Evolutionary conservation across 495 filamentous ascomycete species (phyloP).

Genomic region (Glutinoglossum americanum): DNA sequence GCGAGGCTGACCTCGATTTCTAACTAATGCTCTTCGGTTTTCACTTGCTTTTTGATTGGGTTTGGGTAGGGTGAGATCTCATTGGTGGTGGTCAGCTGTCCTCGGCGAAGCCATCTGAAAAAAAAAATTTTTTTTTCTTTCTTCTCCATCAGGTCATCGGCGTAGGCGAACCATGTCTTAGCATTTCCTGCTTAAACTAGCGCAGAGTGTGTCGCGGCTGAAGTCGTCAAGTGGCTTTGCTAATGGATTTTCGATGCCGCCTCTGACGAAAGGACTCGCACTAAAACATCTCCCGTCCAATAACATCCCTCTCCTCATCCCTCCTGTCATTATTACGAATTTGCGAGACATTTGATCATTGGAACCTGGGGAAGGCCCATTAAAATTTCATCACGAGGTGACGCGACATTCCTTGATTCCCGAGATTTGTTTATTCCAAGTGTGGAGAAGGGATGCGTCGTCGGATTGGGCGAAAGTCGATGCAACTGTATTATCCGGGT

Average conservation of each 20-base stretch:
- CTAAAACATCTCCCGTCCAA: background rate
- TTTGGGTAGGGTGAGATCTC: background rate
- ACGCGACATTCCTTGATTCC: background rate
- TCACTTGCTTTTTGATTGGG: background rate
- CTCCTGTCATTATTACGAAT: background rate
- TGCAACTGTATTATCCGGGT: background rate
- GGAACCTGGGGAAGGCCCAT: background rate
- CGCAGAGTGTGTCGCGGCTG: background rate
- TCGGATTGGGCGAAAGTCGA: background rate
- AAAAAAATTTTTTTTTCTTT: background rate
- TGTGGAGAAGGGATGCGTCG: background rate
- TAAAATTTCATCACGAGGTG: conserved; percentile 1
- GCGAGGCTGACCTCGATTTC: background rate
- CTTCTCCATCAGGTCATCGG: no score
- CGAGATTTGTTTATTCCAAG: background rate
- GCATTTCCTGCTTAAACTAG: no score
- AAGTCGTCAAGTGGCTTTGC: no score
- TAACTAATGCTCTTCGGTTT: background rate
- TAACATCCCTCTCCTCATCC: background rate
- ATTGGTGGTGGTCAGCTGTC: background rate
- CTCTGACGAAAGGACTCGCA: background rate
- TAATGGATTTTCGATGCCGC: background rate
- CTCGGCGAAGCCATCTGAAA: background rate
- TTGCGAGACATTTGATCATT: background rate
- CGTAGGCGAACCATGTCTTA: no score